Base-by-base conservation (phyloP, 345 rosid genomes). In the Gossypium bickii region DNA sequence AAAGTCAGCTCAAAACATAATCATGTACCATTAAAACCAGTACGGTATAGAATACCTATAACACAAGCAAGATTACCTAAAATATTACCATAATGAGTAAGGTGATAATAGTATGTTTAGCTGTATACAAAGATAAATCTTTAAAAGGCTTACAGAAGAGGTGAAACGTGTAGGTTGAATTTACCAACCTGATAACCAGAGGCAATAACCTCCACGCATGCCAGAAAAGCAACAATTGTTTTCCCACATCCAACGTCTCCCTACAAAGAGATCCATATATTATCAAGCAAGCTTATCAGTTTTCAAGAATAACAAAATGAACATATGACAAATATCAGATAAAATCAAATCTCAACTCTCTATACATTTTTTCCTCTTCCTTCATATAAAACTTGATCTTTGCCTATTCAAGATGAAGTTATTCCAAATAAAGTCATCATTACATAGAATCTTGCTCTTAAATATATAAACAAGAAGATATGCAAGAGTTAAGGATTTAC, bases 211-310 rank as follows among this genome's bases (percentile, higher is more conserved):
- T 93, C 99, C 97, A 93, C 90, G 75, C 98, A 95, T 38, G 99
- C 96, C 84, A 95, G 83, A 82, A 95, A 95, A 71, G 99, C 97
- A 13, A 95, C 94, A 27, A 87, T 90, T 7, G 99, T 95, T 88
- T 95, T 95, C 64, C 99, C 97, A 79, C 99, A 95, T 73, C 99
- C 99, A 78, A 95, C 97, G 75, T 95, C 98, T 65, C 98, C 99
- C 98, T 95, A 80, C 38, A 82, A 62, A 60, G 70, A 82, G 72
- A 78, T 60, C 25, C 59, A 62, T 18, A 47, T 34, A 56, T 73
- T 74, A 75, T 71, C 69, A 72, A 63, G 67, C n/a, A 74, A 74
- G 56, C 44, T 74, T 53, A 53, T 77, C 76, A 10, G 57, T 44
- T 48, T n/a, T 67, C 69, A 70, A 20, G 60, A 64, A 69, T 79